Evolutionary conservation across 345 rosid species (phyloP), one percentile per base, ranked within the genome.

Genomic region (Salix caprea): DNA sequence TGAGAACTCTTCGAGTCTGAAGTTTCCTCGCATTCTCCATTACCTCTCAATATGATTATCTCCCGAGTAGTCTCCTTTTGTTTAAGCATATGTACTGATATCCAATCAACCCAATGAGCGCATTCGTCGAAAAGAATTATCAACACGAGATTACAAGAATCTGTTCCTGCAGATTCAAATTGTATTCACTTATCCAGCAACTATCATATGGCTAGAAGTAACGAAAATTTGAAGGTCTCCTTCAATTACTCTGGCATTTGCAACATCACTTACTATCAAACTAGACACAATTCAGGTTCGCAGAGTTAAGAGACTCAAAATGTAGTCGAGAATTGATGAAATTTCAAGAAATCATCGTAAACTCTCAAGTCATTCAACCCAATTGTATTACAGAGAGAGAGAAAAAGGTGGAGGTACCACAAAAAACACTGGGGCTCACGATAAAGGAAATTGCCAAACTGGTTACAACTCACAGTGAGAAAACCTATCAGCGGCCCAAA

Each of bases 21-120:
- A 19, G 79, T 70, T 39, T 77, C 82, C n/a, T 72, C 74, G 37
- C 54, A 60, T 74, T 78, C 86, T 48, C 77, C 84, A 48, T 77
- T 65, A 32, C 73, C 76, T 74, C 73, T 77, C 40, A 69, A 71
- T 75, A 88, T 87, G 62, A 54, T 26, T 66, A 83, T 74, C 15
- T 85, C 88, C 21, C 80, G 70, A n/a, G 0, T 71, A 15, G 44
- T 71, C 71, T 83, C 87, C 58, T 64, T 71, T 19, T 42, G 50
- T 62, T 75, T 69, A 24, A 39, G 56, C 85, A 85, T 85, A 0
- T 66, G 56, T n/a, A 26, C 70, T 48, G 37, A 52, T 14, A 21
- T 18, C 34, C 42, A 7, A 19, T 16, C 44, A 48, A 21, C 64
- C 12, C 14, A 69, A 30, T 21, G 50, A 67, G 32, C 7, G 13